These are phyloP conservation scores for Fusarium coicis DNA, from an alignment of 2,329 filamentous ascomycete species.

Conservation along the genomic window DNA sequence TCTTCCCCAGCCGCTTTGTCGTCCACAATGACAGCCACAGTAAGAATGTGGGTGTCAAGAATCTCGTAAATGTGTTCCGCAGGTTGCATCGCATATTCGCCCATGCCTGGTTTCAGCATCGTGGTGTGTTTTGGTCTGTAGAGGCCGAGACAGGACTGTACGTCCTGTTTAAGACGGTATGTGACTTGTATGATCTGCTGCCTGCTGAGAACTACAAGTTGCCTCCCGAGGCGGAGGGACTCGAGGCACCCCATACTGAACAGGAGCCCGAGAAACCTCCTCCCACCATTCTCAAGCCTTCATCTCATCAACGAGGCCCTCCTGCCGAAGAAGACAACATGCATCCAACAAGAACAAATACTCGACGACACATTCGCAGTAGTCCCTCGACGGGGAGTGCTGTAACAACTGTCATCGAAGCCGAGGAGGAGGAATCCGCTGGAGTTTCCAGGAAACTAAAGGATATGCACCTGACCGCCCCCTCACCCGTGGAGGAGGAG, in stretches of 20 bases:
- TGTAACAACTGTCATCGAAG: constrained; percentile 84
- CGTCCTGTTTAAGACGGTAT: constrained; percentile 96
- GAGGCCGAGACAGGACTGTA: constrained; percentile 93
- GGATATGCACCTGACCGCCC: constrained; percentile 58
- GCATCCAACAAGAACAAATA: constrained; percentile 73
- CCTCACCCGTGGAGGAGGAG: constrained; percentile 69
- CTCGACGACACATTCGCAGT: constrained; percentile 82
- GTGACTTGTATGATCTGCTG: constrained; percentile 88
- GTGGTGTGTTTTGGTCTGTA: constrained; percentile 93
- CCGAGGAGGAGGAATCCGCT: constrained; percentile 77
- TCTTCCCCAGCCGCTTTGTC: constrained; percentile 88
- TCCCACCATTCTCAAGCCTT: constrained; percentile 52
- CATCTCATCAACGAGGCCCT: constrained; percentile 44
- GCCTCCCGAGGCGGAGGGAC: constrained; percentile 89
- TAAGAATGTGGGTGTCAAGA: constrained; percentile 75
- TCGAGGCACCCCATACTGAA: constrained; percentile 63
- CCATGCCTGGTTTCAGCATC: constrained; percentile 98
- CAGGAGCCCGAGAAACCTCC: constrained; percentile 55
- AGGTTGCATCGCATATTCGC: constrained; percentile 96
- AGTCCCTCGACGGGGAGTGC: constrained; percentile 82
- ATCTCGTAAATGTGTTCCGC: constrained; percentile 94
- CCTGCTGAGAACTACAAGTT: constrained; percentile 96
- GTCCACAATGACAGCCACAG: constrained; percentile 66
- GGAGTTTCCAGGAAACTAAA: constrained; percentile 59
- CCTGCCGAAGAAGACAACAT: constrained; percentile 60